Evolutionary conservation across 202 grass and related monocot genomes (phyloP).

Genomic region (Brachypodium distachyon): DNA sequence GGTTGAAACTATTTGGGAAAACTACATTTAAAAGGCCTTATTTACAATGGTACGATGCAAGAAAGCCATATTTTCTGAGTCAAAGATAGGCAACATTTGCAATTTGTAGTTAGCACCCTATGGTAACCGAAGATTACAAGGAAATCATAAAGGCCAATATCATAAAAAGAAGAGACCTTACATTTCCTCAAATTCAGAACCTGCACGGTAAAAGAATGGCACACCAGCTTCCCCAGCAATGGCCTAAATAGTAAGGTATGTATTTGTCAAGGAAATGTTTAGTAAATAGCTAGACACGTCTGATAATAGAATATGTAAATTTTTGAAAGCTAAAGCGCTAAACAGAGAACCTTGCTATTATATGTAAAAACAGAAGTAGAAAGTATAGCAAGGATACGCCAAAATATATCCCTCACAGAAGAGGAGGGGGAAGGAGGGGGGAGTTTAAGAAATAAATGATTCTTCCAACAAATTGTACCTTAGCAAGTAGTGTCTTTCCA

Average conservation of each 20-base stretch:
- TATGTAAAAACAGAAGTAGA: not conserved
- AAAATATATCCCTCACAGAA: not conserved
- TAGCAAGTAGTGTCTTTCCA: slow-evolving; percentile 96
- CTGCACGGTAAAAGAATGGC: slow-evolving; percentile 99
- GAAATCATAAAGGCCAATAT: slow-evolving; percentile 1
- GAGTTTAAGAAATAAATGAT: not conserved
- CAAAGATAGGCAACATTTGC: not conserved
- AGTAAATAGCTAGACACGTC: slow-evolving; percentile 4
- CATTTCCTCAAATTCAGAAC: slow-evolving; percentile 99
- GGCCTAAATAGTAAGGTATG: slow-evolving; percentile 57
- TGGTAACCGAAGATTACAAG: slow-evolving; percentile 2
- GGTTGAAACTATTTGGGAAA: too few species aligned
- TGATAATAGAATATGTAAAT: not conserved
- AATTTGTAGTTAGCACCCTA: not conserved
- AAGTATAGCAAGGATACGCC: not conserved
- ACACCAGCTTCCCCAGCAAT: slow-evolving; percentile 99
- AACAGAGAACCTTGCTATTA: not conserved
- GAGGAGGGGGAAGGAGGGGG: not conserved
- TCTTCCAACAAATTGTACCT: slow-evolving; percentile 37
- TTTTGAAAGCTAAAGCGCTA: not conserved
- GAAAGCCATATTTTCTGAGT: not conserved
- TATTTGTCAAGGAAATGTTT: slow-evolving; percentile 9
- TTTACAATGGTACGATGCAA: not conserved
- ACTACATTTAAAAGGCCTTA: too few species aligned
- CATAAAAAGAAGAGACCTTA: slow-evolving; percentile 41